phyloP scores from a whole-genome alignment of 2,329 filamentous ascomycete genomes.

The Fusarium virguliforme region DNA sequence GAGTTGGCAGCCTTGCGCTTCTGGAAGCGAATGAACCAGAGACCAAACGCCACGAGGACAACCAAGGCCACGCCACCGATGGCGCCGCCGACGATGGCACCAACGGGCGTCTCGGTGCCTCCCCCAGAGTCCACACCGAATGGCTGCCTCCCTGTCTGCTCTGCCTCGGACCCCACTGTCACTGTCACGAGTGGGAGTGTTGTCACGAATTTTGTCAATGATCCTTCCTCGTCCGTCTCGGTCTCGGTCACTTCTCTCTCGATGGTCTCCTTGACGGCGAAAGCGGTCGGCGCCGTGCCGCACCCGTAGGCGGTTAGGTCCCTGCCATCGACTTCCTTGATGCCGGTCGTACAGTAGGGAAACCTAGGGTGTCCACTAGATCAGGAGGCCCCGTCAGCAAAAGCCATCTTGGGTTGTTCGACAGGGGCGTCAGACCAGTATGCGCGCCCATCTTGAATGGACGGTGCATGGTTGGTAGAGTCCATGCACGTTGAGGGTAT shows the following conservation, averaged over 20 bases:
- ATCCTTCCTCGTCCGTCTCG: background rate
- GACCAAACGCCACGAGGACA: background rate
- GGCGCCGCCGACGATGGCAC: background rate
- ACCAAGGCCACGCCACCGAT: background rate
- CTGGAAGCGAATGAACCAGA: background rate
- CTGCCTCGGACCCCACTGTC: background rate
- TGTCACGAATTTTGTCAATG: background rate
- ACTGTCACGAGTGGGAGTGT: background rate
- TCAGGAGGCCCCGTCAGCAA: background rate
- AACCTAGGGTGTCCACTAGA: background rate
- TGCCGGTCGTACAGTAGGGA: background rate
- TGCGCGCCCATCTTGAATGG: background rate
- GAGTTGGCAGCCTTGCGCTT: background rate
- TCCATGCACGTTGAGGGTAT: background rate
- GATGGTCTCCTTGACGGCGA: background rate
- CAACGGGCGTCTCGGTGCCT: background rate
- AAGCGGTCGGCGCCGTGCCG: background rate
- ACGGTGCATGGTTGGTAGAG: background rate
- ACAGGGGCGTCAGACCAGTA: background rate
- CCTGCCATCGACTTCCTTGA: background rate
- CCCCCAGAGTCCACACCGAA: background rate
- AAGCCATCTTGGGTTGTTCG: background rate
- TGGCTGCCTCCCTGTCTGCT: background rate
- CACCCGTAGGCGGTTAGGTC: background rate
- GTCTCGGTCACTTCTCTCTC: constrained; percentile 1